Percentiles rank a stretch among this genome's conserved stretches.
phyloP scores from a whole-genome alignment of 352 stramenopile species.

The Phytopythium aichiense region DNA sequence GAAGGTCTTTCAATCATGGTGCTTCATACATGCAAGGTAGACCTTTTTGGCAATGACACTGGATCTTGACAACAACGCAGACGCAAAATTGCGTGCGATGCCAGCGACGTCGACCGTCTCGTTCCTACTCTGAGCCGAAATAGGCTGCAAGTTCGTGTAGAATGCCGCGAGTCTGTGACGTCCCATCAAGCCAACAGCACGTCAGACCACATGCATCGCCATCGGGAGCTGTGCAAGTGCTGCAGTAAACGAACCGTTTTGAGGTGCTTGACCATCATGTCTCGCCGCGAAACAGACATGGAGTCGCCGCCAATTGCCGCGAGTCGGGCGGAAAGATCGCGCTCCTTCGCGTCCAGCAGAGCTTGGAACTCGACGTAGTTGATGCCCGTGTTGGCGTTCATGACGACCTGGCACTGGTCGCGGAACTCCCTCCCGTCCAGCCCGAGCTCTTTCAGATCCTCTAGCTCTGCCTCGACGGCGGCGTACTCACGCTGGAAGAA shows the following conservation, averaged over 20 bases:
- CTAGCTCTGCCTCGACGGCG: constrained; percentile 57
- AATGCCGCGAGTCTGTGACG: neutral
- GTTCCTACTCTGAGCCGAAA: neutral
- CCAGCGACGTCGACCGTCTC: neutral
- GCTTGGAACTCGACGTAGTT: constrained; percentile 65
- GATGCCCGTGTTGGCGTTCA: constrained; percentile 76
- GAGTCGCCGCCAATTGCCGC: neutral
- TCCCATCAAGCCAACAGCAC: neutral
- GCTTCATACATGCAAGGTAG: no score
- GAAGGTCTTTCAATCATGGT: no score
- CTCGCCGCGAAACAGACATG: neutral
- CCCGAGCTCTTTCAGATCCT: constrained; percentile 58
- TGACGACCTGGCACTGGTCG: constrained; percentile 69
- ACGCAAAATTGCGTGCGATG: neutral
- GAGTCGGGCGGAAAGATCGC: constrained; percentile 18
- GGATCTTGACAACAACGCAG: neutral
- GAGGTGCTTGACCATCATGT: neutral
- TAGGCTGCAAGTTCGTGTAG: neutral
- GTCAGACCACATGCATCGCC: neutral
- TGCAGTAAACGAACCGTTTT: neutral
- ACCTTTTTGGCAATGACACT: no score
- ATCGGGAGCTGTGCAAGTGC: no score
- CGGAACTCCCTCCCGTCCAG: constrained; percentile 48
- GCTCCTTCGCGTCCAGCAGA: constrained; percentile 47
- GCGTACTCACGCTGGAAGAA: constrained; percentile 68